These are phyloP conservation scores for Ustilago cynodontis DNA, from an alignment of 1,284 basidiomycete species.

Conservation along the genomic window DNA sequence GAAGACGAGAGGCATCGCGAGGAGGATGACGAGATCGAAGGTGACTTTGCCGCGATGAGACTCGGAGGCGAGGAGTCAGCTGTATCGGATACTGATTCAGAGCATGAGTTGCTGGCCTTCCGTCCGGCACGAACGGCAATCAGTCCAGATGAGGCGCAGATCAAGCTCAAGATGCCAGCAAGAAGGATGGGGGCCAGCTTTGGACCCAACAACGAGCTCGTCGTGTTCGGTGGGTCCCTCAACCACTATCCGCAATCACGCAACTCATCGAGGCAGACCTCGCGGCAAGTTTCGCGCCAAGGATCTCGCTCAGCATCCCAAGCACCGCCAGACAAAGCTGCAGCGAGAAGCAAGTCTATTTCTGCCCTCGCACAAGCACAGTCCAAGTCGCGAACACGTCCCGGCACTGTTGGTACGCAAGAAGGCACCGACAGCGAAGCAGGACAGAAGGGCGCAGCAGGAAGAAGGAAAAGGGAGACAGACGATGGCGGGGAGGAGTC, in stretches of 20 bases:
- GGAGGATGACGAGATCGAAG: conserved; percentile 19
- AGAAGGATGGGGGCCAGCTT: conserved; percentile 51
- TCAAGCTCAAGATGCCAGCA: conserved; percentile 36
- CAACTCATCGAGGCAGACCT: conserved; percentile 23
- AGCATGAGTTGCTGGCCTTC: conserved; percentile 24
- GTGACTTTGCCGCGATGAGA: conserved; percentile 17
- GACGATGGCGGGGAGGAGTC: conserved; percentile 38
- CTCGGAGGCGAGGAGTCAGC: conserved; percentile 20
- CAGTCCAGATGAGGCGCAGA: not conserved
- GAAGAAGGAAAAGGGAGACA: conserved; percentile 3
- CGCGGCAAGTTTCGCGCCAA: conserved; percentile 11
- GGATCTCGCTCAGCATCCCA: conserved; percentile 18
- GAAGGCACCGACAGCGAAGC: conserved; percentile 7
- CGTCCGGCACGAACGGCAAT: conserved; percentile 14
- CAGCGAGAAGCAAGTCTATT: conserved; percentile 17
- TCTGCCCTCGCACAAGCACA: conserved; percentile 20
- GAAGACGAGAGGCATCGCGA: conserved; percentile 15
- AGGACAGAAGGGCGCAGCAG: conserved; percentile 1
- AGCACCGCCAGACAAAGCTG: conserved; percentile 13
- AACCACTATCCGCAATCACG: conserved; percentile 31
- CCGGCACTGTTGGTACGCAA: conserved; percentile 5
- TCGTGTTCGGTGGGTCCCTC: conserved; percentile 43
- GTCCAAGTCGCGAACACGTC: conserved; percentile 16
- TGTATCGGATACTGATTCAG: conserved; percentile 27
- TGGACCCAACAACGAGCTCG: conserved; percentile 49